Conservation (phyloP, 345 rosid genomes). For the Melastoma malabathricum region DNA sequence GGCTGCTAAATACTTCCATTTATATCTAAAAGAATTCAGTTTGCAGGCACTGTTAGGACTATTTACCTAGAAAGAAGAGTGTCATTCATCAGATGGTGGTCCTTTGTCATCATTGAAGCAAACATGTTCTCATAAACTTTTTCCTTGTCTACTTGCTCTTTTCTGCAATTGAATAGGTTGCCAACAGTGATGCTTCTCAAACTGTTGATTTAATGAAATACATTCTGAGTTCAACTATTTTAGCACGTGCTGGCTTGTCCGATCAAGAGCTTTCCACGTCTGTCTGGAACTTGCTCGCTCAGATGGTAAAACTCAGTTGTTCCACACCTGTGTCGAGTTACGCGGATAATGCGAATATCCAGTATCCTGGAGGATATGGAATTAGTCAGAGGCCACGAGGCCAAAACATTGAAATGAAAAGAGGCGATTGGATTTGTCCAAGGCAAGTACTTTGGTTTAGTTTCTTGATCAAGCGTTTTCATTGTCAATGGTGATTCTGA, state of each 20-base stretch:
- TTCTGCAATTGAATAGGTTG: conserved; percentile 21
- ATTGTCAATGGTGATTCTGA: no score
- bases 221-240: conserved; percentile 39
- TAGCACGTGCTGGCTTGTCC: conserved; percentile 15
- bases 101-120: no score
- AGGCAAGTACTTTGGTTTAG: conserved; percentile 28
- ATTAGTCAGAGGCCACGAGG: conserved; percentile 27
- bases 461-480: neutral
- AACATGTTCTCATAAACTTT: neutral
- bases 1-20: no score
- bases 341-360: conserved; percentile 20
- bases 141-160: conserved; percentile 1
- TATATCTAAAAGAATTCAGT: no score
- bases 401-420: conserved; percentile 60
- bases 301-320: conserved; percentile 39
- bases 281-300: conserved; percentile 41
- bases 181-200: conserved; percentile 26
- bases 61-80: no score
- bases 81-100: no score
- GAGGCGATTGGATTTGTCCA: conserved; percentile 87
- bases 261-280: conserved; percentile 39
- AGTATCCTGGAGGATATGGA: conserved; percentile 26
- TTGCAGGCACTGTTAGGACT: no score
- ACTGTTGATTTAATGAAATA: conserved; percentile 67
- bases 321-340: conserved; percentile 14